These are phyloP conservation scores for Globisporangium spiculum DNA, from an alignment of 352 stramenopile genomes.

Conservation along the genomic window DNA sequence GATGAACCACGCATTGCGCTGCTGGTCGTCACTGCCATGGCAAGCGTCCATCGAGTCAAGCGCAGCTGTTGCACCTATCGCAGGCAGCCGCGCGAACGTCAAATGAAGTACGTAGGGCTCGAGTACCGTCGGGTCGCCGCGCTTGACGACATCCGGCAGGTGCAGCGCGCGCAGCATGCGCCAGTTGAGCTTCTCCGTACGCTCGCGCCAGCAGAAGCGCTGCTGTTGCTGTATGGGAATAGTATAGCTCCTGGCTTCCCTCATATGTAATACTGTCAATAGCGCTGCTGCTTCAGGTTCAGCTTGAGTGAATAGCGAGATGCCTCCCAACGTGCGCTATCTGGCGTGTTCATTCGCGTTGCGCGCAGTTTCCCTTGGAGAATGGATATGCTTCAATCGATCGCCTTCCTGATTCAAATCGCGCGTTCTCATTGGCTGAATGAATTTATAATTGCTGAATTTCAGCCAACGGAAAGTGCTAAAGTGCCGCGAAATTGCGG, in stretches of 20 bases:
- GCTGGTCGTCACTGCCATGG: constrained; percentile 3
- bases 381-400: constrained; percentile 12
- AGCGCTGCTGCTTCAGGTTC: background rate
- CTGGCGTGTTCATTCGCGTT: background rate
- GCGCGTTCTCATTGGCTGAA: background rate
- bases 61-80: background rate
- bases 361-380: background rate
- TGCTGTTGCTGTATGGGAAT: background rate
- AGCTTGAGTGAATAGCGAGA: background rate
- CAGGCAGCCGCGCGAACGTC: constrained; percentile 64
- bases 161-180: constrained; percentile 50
- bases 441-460: background rate
- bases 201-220: constrained; percentile 77
- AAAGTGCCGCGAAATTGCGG: constrained; percentile 5
- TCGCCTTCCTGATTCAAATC: constrained; percentile 14
- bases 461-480: constrained; percentile 1
- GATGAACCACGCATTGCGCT: constrained; percentile 65
- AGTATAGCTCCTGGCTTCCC: background rate
- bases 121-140: constrained; percentile 52
- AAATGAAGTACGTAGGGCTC: constrained; percentile 72
- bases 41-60: background rate
- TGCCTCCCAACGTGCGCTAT: background rate
- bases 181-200: constrained; percentile 73
- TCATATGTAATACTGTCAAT: background rate
- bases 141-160: constrained; percentile 43